phyloP scores from a whole-genome alignment of 2,329 filamentous ascomycete species.

The Acrocalymma vagum region DNA sequence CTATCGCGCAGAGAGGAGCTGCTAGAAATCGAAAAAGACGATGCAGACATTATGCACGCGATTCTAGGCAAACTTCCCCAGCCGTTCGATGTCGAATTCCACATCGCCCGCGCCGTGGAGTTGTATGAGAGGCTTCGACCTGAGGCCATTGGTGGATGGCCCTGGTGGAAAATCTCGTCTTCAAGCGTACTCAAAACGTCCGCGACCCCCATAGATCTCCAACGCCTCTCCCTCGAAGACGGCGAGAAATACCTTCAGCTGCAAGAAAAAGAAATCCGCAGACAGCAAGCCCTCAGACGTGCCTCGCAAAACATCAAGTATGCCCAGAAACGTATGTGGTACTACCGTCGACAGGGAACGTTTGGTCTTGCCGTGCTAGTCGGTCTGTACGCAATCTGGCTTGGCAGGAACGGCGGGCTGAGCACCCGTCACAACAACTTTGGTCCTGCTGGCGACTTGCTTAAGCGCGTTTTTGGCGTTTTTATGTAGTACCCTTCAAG shows the following conservation, averaged over 20 bases:
- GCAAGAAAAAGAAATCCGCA: conserved; percentile 76
- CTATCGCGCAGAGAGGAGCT: conserved; percentile 82
- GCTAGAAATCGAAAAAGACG: conserved; percentile 79
- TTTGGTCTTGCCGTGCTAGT: conserved; percentile 59
- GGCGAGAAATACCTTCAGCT: conserved; percentile 73
- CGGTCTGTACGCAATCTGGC: conserved; percentile 45
- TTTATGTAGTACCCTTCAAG: no score
- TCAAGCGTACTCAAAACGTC: conserved; percentile 89
- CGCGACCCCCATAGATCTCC: conserved; percentile 59
- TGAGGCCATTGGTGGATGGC: conserved; percentile 67
- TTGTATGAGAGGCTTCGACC: conserved; percentile 77
- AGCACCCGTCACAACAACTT: conserved; percentile 14
- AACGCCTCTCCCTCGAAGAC: conserved; percentile 68
- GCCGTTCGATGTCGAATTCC: conserved; percentile 78
- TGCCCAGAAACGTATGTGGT: conserved; percentile 61
- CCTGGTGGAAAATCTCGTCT: conserved; percentile 76
- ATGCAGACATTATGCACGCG: conserved; percentile 88
- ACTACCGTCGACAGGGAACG: conserved; percentile 70
- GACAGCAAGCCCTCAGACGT: conserved; percentile 67
- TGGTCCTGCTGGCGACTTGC: conserved; percentile 23
- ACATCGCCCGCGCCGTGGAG: conserved; percentile 71
- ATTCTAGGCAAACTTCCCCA: conserved; percentile 86
- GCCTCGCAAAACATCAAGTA: conserved; percentile 51
- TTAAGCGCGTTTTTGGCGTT: conserved; percentile 22
- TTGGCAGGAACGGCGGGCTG: conserved; percentile 31